A percentile compares a stretch with the other conserved stretches of the same genome.
These are phyloP conservation scores for Hymenoscyphus fraxineus DNA, from an alignment of 2,329 filamentous ascomycete genomes.

Conservation along the genomic window DNA sequence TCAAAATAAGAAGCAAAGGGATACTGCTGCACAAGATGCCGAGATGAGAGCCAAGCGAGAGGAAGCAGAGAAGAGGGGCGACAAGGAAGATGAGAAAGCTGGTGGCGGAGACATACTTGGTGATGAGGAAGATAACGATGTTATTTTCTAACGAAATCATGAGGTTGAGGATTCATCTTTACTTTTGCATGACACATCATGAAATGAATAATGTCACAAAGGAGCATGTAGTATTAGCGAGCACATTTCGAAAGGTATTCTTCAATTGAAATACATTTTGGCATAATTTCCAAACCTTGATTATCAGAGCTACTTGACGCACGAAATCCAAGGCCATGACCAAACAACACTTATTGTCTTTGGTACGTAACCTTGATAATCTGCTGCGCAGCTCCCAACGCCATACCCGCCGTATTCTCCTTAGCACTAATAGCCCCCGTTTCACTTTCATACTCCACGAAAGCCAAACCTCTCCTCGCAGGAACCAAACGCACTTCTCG, in stretches of 20 bases:
- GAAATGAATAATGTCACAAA: conserved; percentile 18
- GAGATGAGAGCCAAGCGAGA: conserved; percentile 73
- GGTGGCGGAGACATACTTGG: conserved; percentile 64
- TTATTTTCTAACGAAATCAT: conserved; percentile 64
- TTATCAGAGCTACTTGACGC: background rate
- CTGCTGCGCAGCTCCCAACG: conserved; percentile 69
- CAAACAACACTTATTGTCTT: conserved; percentile 57
- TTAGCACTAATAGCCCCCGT: conserved; percentile 87
- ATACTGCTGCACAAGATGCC: conserved; percentile 66
- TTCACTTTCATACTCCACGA: conserved; percentile 94
- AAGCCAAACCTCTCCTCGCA: conserved; percentile 81
- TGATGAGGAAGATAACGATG: conserved; percentile 74
- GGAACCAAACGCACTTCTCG: conserved; percentile 88
- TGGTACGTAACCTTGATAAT: conserved; percentile 95
- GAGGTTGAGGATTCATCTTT: conserved; percentile 4
- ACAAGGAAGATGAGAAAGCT: conserved; percentile 51
- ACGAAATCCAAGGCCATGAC: background rate
- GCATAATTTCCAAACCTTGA: background rate
- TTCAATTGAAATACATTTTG: conserved; percentile 14
- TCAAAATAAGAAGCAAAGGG: conserved; percentile 77
- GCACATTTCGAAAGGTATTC: conserved; percentile 17
- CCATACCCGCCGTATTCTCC: conserved; percentile 85
- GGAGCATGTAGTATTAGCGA: conserved; percentile 31
- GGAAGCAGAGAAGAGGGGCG: conserved; percentile 43
- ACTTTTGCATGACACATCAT: conserved; percentile 8